Base-by-base conservation (phyloP, 306 rosid genomes). In the Vachellia collinsii region DNA sequence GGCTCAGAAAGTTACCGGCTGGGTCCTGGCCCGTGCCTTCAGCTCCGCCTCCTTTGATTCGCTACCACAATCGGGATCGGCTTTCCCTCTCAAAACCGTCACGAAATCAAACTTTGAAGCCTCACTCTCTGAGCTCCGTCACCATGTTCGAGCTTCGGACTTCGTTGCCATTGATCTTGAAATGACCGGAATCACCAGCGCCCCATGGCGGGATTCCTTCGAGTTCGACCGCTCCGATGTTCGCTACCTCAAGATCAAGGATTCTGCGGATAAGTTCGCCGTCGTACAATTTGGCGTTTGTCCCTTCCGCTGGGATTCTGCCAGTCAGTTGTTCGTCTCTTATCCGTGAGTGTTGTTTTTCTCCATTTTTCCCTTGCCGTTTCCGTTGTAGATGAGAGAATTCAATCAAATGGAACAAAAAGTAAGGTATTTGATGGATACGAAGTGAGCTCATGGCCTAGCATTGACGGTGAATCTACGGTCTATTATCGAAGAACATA, bases 151-250 rank as follows among this genome's bases (percentile, higher is more conserved):
- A 22, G 82, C 92, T 62, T 90, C 96, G 17, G 93, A 95, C 69
- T 95, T 93, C 81, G 97, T 95, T 7, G 93, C 99, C 80, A 86
- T 95, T 43, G 99, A 95, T 88, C 96, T 95, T 6, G 99, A 95
- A 77, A 95, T 95, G 98, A 93, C 89, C 20, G 99, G 99, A 14
- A 47, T 95, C 47, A 90, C 99, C 65, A 95, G 93, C 51, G 92
- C 99, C 25, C 99, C 99, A 0, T 93, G 99, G 99, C 94, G 98
- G 6, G 98, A 95, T 25, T 89, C 91, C 7, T 50, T 91, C 36
- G 91, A 85, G 78, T 93, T 91, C 80, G 99, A 95, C 78, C 91
- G 99, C 67, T 85, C 90, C 70, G 98, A 95, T 63, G 92, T 95
- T 11, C 87, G 94, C 37, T 95, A 89, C 90, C 96, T 91, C 43